Base-by-base conservation (phyloP, 2,329 filamentous ascomycete species). In the Ophiocordyceps unilateralis region DNA sequence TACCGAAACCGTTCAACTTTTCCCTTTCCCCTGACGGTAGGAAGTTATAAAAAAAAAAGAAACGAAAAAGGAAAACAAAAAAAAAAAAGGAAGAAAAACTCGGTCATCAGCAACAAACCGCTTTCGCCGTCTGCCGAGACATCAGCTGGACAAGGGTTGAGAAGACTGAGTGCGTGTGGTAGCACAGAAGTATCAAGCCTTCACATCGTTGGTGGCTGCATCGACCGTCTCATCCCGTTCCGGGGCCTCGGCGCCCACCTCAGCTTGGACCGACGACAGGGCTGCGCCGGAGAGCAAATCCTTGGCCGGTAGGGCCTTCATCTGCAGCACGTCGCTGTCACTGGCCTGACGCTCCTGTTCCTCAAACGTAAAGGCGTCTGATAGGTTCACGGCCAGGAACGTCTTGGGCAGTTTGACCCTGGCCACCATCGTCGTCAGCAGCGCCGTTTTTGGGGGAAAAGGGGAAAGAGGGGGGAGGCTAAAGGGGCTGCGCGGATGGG, bases 371-470 rank as follows among this genome's bases (percentile, higher is more conserved):
- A 78, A 78, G 4, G 74, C 72, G 45, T 78, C 74, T 8, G 74
- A 78, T 10, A 80, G 58, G 51, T 79, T 80, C 47, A 80, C 72
- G 3, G 76, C 75, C 39, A 78, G 60, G 56, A 80, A 80, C 1
- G 72, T 77, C 60, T 79, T 79, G 42, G 76, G 76, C 12, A 80
- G 55, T 62, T 79, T 79, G 50, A 80, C 76, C 55, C 74, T 78
- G 50, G 26, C 50, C n/a, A 46, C 44, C 26, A 21, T 17, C n/a
- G n/a, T n/a, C n/a, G 36, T 38, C 5, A 38, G 36, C 7, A 20
- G 36, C n/a, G n/a, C n/a, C n/a, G n/a, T n/a, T n/a, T n/a, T n/a
- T n/a, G n/a, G n/a, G n/a, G n/a, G n/a, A n/a, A n/a, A n/a, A n/a
- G n/a, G n/a, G n/a, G n/a, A n/a, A n/a, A n/a, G n/a, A n/a, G n/a